Percentiles rank a stretch among this genome's conserved stretches.
Evolutionary conservation across 306 rosid genomes (phyloP).

Genomic region (Crotalaria pallida): DNA sequence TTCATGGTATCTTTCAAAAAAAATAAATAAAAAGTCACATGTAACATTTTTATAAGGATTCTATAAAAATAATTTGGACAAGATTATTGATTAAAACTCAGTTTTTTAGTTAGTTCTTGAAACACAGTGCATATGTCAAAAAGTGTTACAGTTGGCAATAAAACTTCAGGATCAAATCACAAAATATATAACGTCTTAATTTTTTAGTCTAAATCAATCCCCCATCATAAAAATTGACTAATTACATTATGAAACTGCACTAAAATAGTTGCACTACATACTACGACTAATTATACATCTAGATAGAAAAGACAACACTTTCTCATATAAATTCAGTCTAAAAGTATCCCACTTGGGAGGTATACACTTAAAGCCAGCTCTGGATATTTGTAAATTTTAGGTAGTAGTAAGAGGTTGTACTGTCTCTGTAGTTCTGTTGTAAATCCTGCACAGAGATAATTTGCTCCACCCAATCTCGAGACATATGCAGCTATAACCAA

Average conservation of each 20-base stretch:
- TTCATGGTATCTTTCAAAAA: too few relatives aligned
- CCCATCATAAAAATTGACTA: neutral
- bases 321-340: constrained; percentile 32
- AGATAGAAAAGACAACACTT: constrained; percentile 25
- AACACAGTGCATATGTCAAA: too few relatives aligned
- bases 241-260: constrained; percentile 25
- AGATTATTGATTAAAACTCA: too few relatives aligned
- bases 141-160: neutral
- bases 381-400: too few relatives aligned
- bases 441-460: constrained; percentile 60
- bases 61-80: too few relatives aligned
- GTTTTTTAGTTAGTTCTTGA: too few relatives aligned
- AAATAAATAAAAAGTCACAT: too few relatives aligned
- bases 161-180: neutral
- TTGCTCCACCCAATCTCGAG: constrained; percentile 76
- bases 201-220: neutral
- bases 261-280: too few relatives aligned
- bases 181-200: neutral
- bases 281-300: constrained; percentile 52
- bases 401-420: constrained; percentile 36
- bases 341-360: constrained; percentile 58
- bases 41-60: too few relatives aligned
- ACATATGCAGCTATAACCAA: constrained; percentile 57
- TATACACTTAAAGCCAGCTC: constrained; percentile 38
- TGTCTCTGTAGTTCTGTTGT: constrained; percentile 47